Base-by-base conservation (phyloP, 2,329 filamentous ascomycete species). In the Colletotrichum spaethianum region DNA sequence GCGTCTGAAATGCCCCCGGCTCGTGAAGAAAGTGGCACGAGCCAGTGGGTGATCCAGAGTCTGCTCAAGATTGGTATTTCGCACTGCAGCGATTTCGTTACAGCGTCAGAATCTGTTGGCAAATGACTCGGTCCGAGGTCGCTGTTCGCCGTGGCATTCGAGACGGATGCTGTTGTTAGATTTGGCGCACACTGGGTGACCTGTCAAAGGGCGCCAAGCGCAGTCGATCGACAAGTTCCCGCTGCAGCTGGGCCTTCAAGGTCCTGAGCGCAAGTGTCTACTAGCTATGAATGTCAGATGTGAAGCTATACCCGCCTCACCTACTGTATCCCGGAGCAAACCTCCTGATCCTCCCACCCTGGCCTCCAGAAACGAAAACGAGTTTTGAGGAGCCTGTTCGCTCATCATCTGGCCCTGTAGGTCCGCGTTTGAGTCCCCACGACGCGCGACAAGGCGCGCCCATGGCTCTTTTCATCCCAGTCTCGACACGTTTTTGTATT, bases 1-100 rank as follows among this genome's bases (percentile, higher is more conserved):
- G 20, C 8, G 3, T 23, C 42, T 36, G 18, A 33, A 23, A n/a
- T 23, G 20, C 20, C 9, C 42, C 63, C 46, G 26, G 64, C 40
- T 57, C 57, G 48, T 63, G 68, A 71, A 71, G 68, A 71, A 71
- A 56, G 28, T 68, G 48, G 56, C 63, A 61, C 63, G 55, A 67
- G 67, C 63, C 46, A 38, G 16, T 14, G 61, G 55, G 31, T 66
- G 55, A 61, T 31, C 55, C 46, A 36, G 36, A 44, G 38, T 42
- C 46, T 28, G 26, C 42, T 46, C 33, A 42, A 31, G 38, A 12
- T 44, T 46, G 23, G 50, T 28, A 20, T 18, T 18, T n/a, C n/a
- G 31, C 44, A 23, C 40, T 36, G 12, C 3, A 14, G 20, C 57
- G 28, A 31, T 16, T 33, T 8, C 14, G 16, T 14, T 23, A 20